phyloP scores from a whole-genome alignment of 1,284 basidiomycete genomes.

The Apiotrichum porosum region DNA sequence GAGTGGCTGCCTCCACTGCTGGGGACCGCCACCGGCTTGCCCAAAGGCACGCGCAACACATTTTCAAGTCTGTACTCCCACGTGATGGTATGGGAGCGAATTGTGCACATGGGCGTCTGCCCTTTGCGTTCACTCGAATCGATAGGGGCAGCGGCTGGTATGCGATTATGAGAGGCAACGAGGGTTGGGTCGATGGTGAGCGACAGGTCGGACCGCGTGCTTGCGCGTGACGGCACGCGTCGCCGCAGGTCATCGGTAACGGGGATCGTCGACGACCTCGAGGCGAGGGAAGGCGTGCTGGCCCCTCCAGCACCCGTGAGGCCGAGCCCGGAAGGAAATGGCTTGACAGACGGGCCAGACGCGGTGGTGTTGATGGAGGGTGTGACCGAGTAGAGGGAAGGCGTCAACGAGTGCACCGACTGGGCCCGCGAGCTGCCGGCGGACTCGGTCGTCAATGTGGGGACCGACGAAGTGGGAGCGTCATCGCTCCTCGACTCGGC shows the following conservation, averaged over 20 bases:
- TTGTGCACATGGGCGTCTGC: constrained; percentile 23
- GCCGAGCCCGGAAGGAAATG: no score
- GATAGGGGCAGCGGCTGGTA: no score
- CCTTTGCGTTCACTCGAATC: constrained; percentile 28
- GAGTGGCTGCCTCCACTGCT: background rate
- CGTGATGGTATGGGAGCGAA: constrained; percentile 32
- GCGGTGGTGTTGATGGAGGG: no score
- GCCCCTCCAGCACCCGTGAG: no score
- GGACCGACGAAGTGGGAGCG: background rate
- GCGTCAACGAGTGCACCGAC: background rate
- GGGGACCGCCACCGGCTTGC: constrained; percentile 20
- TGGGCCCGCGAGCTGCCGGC: background rate
- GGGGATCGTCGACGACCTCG: no score
- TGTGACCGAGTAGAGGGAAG: background rate
- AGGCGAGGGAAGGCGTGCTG: no score
- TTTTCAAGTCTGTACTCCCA: constrained; percentile 44
- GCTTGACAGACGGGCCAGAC: no score
- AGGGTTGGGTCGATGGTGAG: background rate
- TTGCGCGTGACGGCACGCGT: background rate
- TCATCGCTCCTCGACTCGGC: background rate
- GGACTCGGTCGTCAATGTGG: background rate
- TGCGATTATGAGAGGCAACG: no score
- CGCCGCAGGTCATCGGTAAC: no score
- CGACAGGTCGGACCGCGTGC: background rate
- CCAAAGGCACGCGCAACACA: constrained; percentile 34